phyloP scores from a whole-genome alignment of 1,139 yeast species.

The Blastobotrys petasosporus region DNA sequence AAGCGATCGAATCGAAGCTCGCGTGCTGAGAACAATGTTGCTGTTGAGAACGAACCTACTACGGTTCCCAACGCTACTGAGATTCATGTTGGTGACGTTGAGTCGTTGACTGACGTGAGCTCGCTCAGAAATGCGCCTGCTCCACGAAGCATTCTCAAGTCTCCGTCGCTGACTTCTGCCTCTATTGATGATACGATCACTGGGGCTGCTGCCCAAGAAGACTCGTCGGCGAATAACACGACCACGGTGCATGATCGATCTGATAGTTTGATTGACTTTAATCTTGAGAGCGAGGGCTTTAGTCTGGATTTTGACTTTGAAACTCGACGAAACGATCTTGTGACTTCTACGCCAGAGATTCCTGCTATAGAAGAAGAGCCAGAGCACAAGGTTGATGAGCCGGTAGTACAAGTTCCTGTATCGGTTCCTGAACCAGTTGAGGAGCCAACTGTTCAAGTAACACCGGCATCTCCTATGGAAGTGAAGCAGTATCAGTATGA shows the following conservation, averaged over 20 bases:
- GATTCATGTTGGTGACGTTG: slow-evolving; percentile 24
- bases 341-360: background rate
- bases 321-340: background rate
- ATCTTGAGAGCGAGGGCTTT: slow-evolving; percentile 12
- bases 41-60: slow-evolving; percentile 16
- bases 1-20: slow-evolving; percentile 22
- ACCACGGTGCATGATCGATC: background rate
- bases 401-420: slow-evolving; percentile 4
- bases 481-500: slow-evolving; percentile 9
- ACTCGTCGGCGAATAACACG: background rate
- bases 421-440: background rate
- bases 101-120: slow-evolving; percentile 11
- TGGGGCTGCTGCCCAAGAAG: slow-evolving; percentile 9
- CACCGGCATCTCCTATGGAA: no score
- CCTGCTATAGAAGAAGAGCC: slow-evolving; percentile 10
- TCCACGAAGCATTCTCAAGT: slow-evolving; percentile 26
- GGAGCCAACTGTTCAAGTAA: background rate
- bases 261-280: slow-evolving; percentile 15
- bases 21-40: slow-evolving; percentile 9
- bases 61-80: slow-evolving; percentile 31
- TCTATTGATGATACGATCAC: background rate
- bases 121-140: slow-evolving; percentile 18
- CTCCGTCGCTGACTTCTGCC: background rate
- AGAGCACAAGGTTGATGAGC: slow-evolving; percentile 4
- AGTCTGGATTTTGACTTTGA: slow-evolving; percentile 17